A percentile compares a stretch with the other conserved stretches of the same genome.
These are phyloP conservation scores for Closterium sp. DNA, from an alignment of 139 green algal genomes.

Conservation along the genomic window DNA sequence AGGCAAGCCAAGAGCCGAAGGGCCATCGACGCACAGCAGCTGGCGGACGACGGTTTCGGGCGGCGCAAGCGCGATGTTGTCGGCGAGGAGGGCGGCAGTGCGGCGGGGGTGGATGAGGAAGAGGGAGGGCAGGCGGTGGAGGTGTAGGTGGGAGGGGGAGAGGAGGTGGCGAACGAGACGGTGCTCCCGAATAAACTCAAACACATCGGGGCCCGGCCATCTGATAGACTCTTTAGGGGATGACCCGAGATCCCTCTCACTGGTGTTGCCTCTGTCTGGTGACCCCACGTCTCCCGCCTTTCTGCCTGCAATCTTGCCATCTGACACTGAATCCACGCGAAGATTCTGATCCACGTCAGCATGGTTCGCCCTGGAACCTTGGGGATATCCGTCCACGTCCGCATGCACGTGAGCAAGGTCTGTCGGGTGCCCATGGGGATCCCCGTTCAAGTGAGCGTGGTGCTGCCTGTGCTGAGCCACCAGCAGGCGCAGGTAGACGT, in stretches of 20 bases:
- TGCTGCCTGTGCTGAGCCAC: background rate
- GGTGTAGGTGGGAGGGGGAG: background rate
- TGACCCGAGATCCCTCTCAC: background rate
- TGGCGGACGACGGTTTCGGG: constrained; percentile 48
- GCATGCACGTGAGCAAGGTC: background rate
- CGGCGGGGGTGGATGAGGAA: constrained; percentile 66
- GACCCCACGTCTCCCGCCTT: background rate
- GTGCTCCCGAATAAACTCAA: constrained; percentile 32
- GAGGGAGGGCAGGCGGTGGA: constrained; percentile 53
- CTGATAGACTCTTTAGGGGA: background rate
- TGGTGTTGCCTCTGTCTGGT: background rate
- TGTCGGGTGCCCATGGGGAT: background rate
- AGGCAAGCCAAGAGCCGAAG: too few species aligned
- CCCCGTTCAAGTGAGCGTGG: background rate
- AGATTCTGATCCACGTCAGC: too few species aligned
- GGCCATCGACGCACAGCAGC: constrained; percentile 26
- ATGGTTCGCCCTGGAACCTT: too few species aligned
- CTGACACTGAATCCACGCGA: background rate
- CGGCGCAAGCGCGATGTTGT: constrained; percentile 58
- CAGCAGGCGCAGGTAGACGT: constrained; percentile 67
- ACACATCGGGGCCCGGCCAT: background rate
- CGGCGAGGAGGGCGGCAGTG: constrained; percentile 63
- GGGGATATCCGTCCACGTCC: too few species aligned
- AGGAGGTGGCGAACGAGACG: background rate
- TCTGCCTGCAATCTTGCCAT: background rate